Evolutionary conservation across 352 stramenopile genomes (phyloP).

Genomic region (Pythium diclinum): DNA sequence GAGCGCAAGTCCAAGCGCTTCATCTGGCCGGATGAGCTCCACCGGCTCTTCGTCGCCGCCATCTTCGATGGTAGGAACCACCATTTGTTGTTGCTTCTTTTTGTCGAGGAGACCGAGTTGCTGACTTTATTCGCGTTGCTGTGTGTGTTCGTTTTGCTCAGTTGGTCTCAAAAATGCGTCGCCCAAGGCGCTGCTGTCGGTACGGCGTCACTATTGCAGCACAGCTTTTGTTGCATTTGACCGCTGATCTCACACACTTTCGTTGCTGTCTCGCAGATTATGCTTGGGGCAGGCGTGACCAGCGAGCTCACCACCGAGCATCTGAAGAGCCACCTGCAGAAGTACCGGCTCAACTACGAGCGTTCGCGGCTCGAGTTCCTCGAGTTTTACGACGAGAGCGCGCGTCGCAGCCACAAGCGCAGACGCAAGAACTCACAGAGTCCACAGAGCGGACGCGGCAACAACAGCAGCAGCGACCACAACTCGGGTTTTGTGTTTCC

Average conservation of each 20-base stretch:
- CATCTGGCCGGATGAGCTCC: slow-evolving; percentile 85
- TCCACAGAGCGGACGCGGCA: not conserved
- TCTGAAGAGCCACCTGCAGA: slow-evolving; percentile 87
- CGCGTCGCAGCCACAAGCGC: slow-evolving; percentile 63
- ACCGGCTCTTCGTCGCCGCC: slow-evolving; percentile 83
- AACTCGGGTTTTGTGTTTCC: slow-evolving; percentile 21
- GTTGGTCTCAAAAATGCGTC: slow-evolving; percentile 87
- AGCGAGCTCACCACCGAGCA: slow-evolving; percentile 80
- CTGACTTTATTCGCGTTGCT: not conserved
- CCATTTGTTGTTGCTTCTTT: not conserved
- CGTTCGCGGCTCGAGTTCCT: slow-evolving; percentile 82
- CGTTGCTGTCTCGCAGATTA: slow-evolving; percentile 27
- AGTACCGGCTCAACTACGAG: slow-evolving; percentile 88
- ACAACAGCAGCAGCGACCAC: slow-evolving; percentile 19
- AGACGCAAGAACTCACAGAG: slow-evolving; percentile 23
- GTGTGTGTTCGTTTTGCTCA: slow-evolving; percentile 19
- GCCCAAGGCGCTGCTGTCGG: slow-evolving; percentile 71
- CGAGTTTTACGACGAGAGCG: slow-evolving; percentile 80
- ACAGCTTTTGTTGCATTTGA: not conserved
- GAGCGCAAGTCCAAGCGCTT: slow-evolving; percentile 88
- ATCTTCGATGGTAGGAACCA: slow-evolving; percentile 77
- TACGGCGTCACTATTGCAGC: not conserved
- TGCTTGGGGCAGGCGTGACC: slow-evolving; percentile 54
- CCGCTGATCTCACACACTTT: not conserved
- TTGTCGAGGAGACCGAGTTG: slow-evolving; percentile 32